Evolutionary conservation across 2,329 filamentous ascomycete species (phyloP).

Genomic region (Myriosclerotinia curreyana): DNA sequence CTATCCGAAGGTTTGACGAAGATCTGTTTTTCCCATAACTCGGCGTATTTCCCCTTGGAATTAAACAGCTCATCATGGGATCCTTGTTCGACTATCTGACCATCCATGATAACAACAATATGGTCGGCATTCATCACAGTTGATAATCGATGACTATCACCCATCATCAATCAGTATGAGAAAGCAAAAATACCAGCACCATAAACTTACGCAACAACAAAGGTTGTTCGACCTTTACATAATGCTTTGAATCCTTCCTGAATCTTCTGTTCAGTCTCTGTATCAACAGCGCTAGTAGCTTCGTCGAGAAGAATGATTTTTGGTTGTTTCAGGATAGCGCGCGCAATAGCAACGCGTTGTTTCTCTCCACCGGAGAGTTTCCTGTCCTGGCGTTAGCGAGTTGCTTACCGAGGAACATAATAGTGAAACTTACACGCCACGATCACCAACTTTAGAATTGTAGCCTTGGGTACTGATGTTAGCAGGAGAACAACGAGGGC

Average conservation of each 20-base stretch:
- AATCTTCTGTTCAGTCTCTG: slow-evolving; percentile 89
- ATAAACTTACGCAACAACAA: slow-evolving; percentile 39
- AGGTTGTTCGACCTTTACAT: slow-evolving; percentile 49
- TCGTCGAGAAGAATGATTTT: slow-evolving; percentile 92
- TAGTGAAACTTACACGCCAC: slow-evolving; percentile 49
- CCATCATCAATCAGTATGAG: slow-evolving; percentile 29
- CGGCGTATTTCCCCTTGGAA: slow-evolving; percentile 49
- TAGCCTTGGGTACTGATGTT: slow-evolving; percentile 38
- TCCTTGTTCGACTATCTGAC: slow-evolving; percentile 51
- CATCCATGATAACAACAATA: slow-evolving; percentile 53
- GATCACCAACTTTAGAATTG: slow-evolving; percentile 46
- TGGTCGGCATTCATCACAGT: slow-evolving; percentile 53
- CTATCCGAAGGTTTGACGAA: slow-evolving; percentile 34
- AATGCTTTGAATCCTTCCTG: slow-evolving; percentile 58
- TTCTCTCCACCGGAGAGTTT: slow-evolving; percentile 82
- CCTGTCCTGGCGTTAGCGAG: slow-evolving; percentile 62
- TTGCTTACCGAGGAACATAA: background rate
- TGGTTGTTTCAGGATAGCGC: slow-evolving; percentile 87
- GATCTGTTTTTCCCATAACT: slow-evolving; percentile 51
- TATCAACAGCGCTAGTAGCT: slow-evolving; percentile 90
- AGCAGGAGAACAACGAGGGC: background rate
- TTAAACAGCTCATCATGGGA: slow-evolving; percentile 49
- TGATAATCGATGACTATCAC: slow-evolving; percentile 47
- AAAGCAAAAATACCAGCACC: background rate
- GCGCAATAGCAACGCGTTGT: slow-evolving; percentile 83